Conservation (phyloP, 2,329 filamentous ascomycete species). For the Venturiaceae sp. region DNA sequence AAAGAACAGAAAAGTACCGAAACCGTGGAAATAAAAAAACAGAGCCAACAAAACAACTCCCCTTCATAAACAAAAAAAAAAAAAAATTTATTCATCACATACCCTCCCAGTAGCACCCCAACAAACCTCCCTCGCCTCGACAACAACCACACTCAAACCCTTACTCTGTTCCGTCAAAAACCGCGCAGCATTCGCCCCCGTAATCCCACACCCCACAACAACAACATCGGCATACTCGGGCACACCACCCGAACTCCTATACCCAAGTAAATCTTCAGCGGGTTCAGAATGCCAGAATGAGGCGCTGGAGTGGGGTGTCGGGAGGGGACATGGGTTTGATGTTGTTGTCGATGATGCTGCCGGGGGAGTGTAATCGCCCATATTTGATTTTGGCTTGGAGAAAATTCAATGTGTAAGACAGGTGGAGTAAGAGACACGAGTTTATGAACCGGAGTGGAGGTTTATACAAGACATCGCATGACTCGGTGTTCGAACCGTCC, state of each 20-base stretch:
- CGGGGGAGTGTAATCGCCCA: neutral
- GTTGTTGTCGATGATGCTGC: too few species aligned
- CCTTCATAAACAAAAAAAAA: neutral
- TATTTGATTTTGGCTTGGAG: too few species aligned
- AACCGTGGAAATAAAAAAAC: too few species aligned
- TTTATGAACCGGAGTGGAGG: too few species aligned
- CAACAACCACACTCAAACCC: slow-evolving; percentile 52
- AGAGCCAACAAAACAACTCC: too few species aligned
- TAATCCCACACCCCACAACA: slow-evolving; percentile 67
- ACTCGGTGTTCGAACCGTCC: too few species aligned
- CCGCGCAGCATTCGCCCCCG: slow-evolving; percentile 61
- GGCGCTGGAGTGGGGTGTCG: slow-evolving; percentile 47
- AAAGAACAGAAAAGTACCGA: too few species aligned
- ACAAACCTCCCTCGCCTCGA: slow-evolving; percentile 72
- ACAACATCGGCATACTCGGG: slow-evolving; percentile 57
- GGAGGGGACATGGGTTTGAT: slow-evolving; percentile 31
- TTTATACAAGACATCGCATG: too few species aligned
- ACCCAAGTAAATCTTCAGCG: slow-evolving; percentile 53
- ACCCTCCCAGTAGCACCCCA: slow-evolving; percentile 78
- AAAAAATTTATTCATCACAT: slow-evolving; percentile 23
- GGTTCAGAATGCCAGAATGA: slow-evolving; percentile 70
- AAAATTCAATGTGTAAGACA: too few species aligned
- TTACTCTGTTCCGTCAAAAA: slow-evolving; percentile 38
- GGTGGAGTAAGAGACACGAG: too few species aligned
- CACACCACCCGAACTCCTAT: slow-evolving; percentile 55